Conservation (phyloP, 768 basidiomycete genomes). For the Russula compacta region DNA sequence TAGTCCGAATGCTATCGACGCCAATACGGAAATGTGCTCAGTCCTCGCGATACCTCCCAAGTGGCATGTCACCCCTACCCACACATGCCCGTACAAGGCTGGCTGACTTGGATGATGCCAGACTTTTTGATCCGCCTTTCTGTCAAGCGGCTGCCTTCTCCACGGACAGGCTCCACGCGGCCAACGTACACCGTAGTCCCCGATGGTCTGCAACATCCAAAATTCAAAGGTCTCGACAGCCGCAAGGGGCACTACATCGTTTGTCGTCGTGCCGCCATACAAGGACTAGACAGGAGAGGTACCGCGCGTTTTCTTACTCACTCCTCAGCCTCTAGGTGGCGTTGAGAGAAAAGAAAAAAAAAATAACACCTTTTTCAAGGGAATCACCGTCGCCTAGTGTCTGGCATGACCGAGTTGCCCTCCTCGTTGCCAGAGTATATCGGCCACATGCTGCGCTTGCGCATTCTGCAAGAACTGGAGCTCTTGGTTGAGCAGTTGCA, state of each 20-base stretch:
- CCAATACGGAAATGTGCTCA: slow-evolving; percentile 50
- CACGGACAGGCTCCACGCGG: slow-evolving; percentile 20
- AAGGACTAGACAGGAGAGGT: slow-evolving; percentile 33
- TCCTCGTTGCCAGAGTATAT: slow-evolving; percentile 46
- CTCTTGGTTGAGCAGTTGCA: slow-evolving; percentile 42
- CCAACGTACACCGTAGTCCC: slow-evolving; percentile 31
- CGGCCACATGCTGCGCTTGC: slow-evolving; percentile 56
- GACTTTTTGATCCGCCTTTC: slow-evolving; percentile 62
- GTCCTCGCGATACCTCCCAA: slow-evolving; percentile 45
- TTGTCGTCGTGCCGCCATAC: slow-evolving; percentile 48
- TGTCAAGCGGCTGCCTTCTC: slow-evolving; percentile 34
- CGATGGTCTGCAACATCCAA: slow-evolving; percentile 59
- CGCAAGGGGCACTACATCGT: slow-evolving; percentile 45
- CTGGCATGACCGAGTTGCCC: slow-evolving; percentile 28
- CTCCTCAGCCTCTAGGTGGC: too few relatives aligned
- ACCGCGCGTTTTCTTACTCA: background rate
- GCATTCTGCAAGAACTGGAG: slow-evolving; percentile 68
- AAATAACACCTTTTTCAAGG: background rate
- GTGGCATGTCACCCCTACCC: slow-evolving; percentile 31
- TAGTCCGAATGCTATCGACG: slow-evolving; percentile 65
- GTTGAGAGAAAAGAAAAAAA: background rate
- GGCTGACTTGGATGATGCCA: slow-evolving; percentile 22
- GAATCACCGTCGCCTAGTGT: slow-evolving; percentile 14
- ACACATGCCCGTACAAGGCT: background rate
- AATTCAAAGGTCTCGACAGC: slow-evolving; percentile 41